Conservation (phyloP, 176 grass and related monocot species). For the Avena atlantica region DNA sequence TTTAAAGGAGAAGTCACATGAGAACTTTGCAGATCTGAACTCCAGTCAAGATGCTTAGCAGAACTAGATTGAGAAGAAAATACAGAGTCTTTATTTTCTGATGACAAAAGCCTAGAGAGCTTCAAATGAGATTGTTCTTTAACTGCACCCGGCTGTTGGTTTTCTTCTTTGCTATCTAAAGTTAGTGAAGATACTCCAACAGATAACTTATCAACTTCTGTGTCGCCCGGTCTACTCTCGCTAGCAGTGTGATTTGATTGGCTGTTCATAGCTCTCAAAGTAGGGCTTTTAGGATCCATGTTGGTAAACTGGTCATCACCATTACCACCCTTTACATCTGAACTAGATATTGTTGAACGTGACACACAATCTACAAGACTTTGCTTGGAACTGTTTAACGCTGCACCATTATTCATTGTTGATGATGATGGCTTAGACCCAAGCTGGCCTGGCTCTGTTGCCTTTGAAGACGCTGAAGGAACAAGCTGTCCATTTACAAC, state of each 20-base stretch:
- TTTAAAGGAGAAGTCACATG: conserved; percentile 12
- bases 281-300: conserved; percentile 35
- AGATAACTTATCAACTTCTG: conserved; percentile 49
- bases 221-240: conserved; percentile 38
- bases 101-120: conserved; percentile 38
- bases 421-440: conserved; percentile 15
- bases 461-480: conserved; percentile 32
- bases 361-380: conserved; percentile 41
- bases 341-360: conserved; percentile 34
- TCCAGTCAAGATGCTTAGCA: conserved; percentile 59
- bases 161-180: conserved; percentile 50
- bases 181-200: conserved; percentile 56
- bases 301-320: neutral
- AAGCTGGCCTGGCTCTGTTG: conserved; percentile 21
- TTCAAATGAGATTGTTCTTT: conserved; percentile 36
- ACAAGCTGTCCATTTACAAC: conserved; percentile 32
- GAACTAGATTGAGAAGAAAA: conserved; percentile 41
- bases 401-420: conserved; percentile 38
- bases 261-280: conserved; percentile 21
- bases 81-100: conserved; percentile 30
- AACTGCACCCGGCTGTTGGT: conserved; percentile 38
- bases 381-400: conserved; percentile 45
- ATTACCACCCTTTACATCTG: conserved; percentile 50
- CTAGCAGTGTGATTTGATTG: conserved; percentile 36
- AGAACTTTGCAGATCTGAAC: conserved; percentile 40